These are phyloP conservation scores for Leccinum subgranulosum DNA, from an alignment of 768 basidiomycete genomes.

Conservation along the genomic window DNA sequence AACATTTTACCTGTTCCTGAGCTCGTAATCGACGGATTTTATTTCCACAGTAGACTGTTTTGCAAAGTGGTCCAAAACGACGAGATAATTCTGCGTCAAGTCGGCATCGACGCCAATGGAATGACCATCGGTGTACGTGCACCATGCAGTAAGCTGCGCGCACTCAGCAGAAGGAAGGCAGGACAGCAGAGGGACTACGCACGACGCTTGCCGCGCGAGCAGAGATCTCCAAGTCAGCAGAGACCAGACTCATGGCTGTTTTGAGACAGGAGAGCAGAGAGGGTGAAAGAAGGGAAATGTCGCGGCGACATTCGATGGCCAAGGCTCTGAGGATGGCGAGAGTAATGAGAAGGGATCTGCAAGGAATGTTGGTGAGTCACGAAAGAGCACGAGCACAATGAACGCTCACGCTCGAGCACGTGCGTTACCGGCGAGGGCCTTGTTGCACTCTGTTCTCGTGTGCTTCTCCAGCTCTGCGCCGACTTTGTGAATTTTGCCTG, in stretches of 20 bases:
- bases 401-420: conserved; percentile 73
- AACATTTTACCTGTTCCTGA: conserved; percentile 63
- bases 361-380: background rate
- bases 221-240: conserved; percentile 69
- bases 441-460: conserved; percentile 57
- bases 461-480: conserved; percentile 76
- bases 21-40: conserved; percentile 59
- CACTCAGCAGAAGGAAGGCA: background rate
- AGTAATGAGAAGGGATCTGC: conserved; percentile 76
- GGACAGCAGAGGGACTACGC: conserved; percentile 28
- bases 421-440: conserved; percentile 66
- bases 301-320: conserved; percentile 82
- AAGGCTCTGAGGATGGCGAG: conserved; percentile 79
- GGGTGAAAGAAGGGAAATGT: conserved; percentile 71
- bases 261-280: conserved; percentile 67
- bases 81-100: conserved; percentile 68
- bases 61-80: conserved; percentile 63
- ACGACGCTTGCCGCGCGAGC: conserved; percentile 81
- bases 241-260: conserved; percentile 48
- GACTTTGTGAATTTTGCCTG: conserved; percentile 76
- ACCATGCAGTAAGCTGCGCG: conserved; percentile 84
- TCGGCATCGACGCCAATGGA: conserved; percentile 73
- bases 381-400: background rate
- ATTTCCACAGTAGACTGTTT: conserved; percentile 50
- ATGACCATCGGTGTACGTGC: conserved; percentile 86